Conservation (phyloP, 2,329 filamentous ascomycete genomes). For the Colletotrichum sansevieriae region DNA sequence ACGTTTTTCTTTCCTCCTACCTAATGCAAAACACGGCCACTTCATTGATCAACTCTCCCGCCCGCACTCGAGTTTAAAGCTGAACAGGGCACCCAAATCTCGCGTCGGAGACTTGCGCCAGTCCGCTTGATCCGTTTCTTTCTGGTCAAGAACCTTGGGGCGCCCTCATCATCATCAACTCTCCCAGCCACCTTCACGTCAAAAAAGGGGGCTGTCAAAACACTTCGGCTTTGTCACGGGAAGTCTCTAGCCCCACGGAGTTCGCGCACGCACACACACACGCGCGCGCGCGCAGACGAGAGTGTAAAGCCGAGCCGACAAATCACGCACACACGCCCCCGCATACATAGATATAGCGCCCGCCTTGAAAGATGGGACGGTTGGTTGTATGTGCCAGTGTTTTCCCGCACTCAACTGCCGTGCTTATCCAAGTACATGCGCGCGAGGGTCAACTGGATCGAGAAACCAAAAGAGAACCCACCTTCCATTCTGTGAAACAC, state of each 20-base stretch:
- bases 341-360: too few species aligned
- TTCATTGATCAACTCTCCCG: neutral
- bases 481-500: constrained; percentile 4
- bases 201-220: constrained; percentile 30
- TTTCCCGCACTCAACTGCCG: constrained; percentile 3
- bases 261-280: neutral
- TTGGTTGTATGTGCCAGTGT: too few species aligned
- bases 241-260: neutral
- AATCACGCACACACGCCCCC: too few species aligned
- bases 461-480: neutral
- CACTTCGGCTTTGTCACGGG: constrained; percentile 14
- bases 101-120: too few species aligned
- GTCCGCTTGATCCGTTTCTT: too few species aligned
- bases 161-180: neutral
- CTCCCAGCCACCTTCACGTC: constrained; percentile 17
- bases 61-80: too few species aligned
- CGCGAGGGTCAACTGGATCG: neutral
- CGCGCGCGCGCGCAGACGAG: too few species aligned
- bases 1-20: neutral
- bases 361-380: neutral
- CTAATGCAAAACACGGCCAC: too few species aligned
- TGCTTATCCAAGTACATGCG: too few species aligned
- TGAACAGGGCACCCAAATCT: too few species aligned
- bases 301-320: too few species aligned
- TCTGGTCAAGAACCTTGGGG: too few species aligned